phyloP scores from a whole-genome alignment of 257 asterid species.

The Forsythia viridissima region DNA sequence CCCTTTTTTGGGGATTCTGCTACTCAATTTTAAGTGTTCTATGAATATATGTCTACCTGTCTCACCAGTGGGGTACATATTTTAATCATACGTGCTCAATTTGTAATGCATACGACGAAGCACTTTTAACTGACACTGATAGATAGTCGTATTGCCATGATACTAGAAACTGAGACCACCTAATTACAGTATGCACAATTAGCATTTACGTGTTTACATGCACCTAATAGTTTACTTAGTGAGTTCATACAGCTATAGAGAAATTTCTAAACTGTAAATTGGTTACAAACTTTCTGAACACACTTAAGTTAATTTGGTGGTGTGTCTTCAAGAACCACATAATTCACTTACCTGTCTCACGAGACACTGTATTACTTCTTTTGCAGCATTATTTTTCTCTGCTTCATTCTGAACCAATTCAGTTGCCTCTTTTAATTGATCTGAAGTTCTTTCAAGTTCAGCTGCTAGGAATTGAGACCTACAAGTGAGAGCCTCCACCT shows the following conservation, averaged over 20 bases:
- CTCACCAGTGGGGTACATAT: too few relatives aligned
- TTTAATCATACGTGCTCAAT: too few relatives aligned
- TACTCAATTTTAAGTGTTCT: too few relatives aligned
- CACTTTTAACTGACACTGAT: neutral
- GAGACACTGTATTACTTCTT: constrained; percentile 54
- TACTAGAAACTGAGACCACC: neutral
- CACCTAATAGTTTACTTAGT: neutral
- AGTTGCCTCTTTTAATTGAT: constrained; percentile 44
- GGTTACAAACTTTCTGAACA: constrained; percentile 8
- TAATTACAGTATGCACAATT: neutral
- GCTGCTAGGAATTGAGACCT: constrained; percentile 51
- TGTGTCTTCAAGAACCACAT: neutral
- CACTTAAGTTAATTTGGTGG: neutral
- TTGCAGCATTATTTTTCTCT: constrained; percentile 53
- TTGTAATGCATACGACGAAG: neutral
- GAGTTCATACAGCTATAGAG: neutral
- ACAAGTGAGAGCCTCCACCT: constrained; percentile 61
- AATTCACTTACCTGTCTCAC: constrained; percentile 47
- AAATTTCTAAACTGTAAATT: constrained; percentile 2
- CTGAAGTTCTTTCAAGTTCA: constrained; percentile 55
- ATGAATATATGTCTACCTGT: too few relatives aligned
- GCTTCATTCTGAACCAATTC: constrained; percentile 44
- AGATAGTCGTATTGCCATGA: neutral
- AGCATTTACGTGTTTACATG: neutral
- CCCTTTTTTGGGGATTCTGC: too few relatives aligned